A percentile compares a stretch with the other conserved stretches of the same genome.
phyloP scores from a whole-genome alignment of 495 filamentous ascomycete genomes.

The Sabuloglossum arenarium region DNA sequence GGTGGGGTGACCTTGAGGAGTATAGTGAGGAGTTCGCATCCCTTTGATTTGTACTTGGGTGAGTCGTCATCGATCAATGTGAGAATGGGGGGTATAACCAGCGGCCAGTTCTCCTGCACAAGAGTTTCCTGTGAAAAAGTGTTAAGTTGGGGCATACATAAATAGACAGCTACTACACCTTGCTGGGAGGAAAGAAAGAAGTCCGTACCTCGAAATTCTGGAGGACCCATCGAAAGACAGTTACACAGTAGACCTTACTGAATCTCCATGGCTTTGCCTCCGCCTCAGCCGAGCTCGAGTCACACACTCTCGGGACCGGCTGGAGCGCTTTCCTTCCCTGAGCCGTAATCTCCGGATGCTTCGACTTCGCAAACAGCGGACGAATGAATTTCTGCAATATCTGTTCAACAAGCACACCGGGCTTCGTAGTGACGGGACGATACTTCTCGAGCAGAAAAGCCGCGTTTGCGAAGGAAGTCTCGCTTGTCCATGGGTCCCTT shows the following conservation, averaged over 20 bases:
- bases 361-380: slow-evolving; percentile 50
- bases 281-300: slow-evolving; percentile 25
- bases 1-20: slow-evolving; percentile 33
- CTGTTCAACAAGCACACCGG: slow-evolving; percentile 23
- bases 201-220: slow-evolving; percentile 23
- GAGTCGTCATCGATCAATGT: slow-evolving; percentile 54
- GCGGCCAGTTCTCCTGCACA: slow-evolving; percentile 42
- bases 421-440: background rate
- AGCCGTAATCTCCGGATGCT: slow-evolving; percentile 37
- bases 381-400: slow-evolving; percentile 33
- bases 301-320: slow-evolving; percentile 21
- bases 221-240: slow-evolving; percentile 47
- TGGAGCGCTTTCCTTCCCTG: slow-evolving; percentile 39
- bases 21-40: slow-evolving; percentile 33
- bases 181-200: background rate
- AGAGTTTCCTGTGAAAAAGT: slow-evolving; percentile 6
- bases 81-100: slow-evolving; percentile 70
- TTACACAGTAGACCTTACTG: slow-evolving; percentile 33
- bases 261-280: slow-evolving; percentile 56
- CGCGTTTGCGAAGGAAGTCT: slow-evolving; percentile 8
- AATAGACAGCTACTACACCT: too few species aligned
- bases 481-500: slow-evolving; percentile 31
- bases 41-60: slow-evolving; percentile 31
- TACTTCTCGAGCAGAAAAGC: background rate
- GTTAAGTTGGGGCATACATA: background rate